Evolutionary conservation across 2,329 filamentous ascomycete species (phyloP), one percentile per base, ranked within the genome.

Genomic region (Berkeleyomyces basicola): DNA sequence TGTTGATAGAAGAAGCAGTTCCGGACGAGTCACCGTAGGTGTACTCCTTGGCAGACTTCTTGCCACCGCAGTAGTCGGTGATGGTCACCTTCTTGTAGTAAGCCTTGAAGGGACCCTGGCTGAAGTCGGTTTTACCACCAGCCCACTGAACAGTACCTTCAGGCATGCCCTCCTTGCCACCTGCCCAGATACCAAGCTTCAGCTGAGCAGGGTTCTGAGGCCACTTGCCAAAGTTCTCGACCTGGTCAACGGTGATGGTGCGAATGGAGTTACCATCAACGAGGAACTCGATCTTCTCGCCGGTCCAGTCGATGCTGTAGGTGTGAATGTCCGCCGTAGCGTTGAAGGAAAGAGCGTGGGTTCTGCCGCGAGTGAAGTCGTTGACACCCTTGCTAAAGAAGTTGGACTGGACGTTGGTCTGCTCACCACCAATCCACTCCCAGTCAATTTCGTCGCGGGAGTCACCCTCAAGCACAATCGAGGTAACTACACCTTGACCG

Each of bases 401-500:
- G 75, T 96, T 95, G 68, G 81, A 84, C 72, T 95, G 89, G 3
- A 89, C 87, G 68, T 89, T 76, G n/a, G 74, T 72, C 61, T 79
- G 73, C 66, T 85, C 79, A 57, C 82, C 83, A 58, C 89, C 88
- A 33, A 93, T 77, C 83, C 85, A 91, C 71, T 93, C 88, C 71
- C 70, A 72, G 65, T 72, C 70, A 65, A 93, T 89, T 74, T 93
- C 88, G 9, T 92, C 88, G 37, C 90, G 76, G 67, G 82, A 79
- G 68, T 91, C 86, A 0, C 87, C 90, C 71, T 89, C 84, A 64
- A 93, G 72, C 16, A 92, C 85, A 5, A 85, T 78, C 65, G 84
- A 87, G 73, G 86, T 90, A 65, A 92, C 84, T 65, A 92, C 88
- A 55, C 88, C 88, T 2, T 77, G 79, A 7, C 88, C 88, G 0